Evolutionary conservation across 2,329 filamentous ascomycete species (phyloP), one percentile per base, ranked within the genome.

Genomic region (Malbranchea cinnamomea): DNA sequence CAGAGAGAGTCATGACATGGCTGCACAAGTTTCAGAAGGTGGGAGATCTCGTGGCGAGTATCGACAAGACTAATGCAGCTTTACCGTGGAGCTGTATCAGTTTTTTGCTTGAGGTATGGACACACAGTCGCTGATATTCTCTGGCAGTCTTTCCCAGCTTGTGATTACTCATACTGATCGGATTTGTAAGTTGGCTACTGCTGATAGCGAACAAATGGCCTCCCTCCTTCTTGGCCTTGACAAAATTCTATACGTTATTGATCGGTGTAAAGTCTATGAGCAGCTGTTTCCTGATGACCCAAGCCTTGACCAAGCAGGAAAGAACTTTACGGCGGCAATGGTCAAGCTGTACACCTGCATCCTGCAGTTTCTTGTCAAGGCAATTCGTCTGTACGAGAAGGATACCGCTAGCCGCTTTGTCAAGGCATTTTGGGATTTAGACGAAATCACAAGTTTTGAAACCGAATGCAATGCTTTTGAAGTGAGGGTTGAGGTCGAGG

Each of bases 341-440:
- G 15, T 44, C 17, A 21, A 30, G 1, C 28, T 46, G 9, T 46
- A 46, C 29, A 13, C 27, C 10, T 6, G 19, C 7, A 34, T 41
- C 5, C 23, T 48, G 4, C 19, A 24, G 9, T 41, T 42, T 26
- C 25, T 44, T 5, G 33, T 27, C 18, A 24, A 37, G 30, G 37
- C 29, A 1, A 6, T 31, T 24, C 29, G 2, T 9, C 14, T 21
- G 7, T 31, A 25, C 13, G 7, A 25, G 13, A 31, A 13, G 14
- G 26, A 18, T 13, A 25, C 4, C 2, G 4, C 16, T 26, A 8
- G 7, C 11, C 11, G 29, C 10, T 13, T n/a, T 25, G 13, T 14
- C 6, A n/a, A 15, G 5, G 29, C 29, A 10, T 7, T 26, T 11
- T 26, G 10, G 15, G 7, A 15, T 20, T 26, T 23, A n/a, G 17